phyloP scores from a whole-genome alignment of 2,329 filamentous ascomycete genomes.

The Colletotrichum cordylinicola region DNA sequence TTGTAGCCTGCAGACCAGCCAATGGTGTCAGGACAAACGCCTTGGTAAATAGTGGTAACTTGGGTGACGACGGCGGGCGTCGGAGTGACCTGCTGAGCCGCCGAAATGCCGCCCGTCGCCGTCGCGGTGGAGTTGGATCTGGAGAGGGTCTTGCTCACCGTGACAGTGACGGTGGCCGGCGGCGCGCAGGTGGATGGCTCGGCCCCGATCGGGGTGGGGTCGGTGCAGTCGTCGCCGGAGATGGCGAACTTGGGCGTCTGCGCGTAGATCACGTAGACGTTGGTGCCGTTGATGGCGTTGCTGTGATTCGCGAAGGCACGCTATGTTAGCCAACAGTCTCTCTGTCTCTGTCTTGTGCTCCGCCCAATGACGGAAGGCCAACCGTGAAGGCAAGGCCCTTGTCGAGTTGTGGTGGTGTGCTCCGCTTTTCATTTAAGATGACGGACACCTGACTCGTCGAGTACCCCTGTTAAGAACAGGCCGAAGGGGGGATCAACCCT shows the following conservation, averaged over 20 bases:
- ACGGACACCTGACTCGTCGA: background rate
- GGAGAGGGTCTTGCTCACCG: conserved; percentile 22
- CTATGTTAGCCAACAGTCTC: background rate
- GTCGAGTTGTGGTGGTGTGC: background rate
- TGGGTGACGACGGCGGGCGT: conserved; percentile 1
- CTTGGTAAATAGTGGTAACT: conserved; percentile 6
- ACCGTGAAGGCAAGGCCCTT: background rate
- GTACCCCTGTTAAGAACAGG: background rate
- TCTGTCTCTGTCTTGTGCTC: background rate
- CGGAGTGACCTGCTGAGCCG: conserved; percentile 4
- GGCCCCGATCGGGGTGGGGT: conserved; percentile 21
- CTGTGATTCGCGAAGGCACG: background rate
- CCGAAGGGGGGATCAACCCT: background rate
- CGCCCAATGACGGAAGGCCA: background rate
- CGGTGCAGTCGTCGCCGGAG: conserved; percentile 33
- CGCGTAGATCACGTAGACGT: conserved; percentile 48
- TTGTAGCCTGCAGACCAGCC: conserved; percentile 19
- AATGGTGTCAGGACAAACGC: conserved; percentile 20
- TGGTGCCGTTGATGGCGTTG: conserved; percentile 51
- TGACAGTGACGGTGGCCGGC: conserved; percentile 29
- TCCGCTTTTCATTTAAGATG: conserved; percentile 3
- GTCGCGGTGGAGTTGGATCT: conserved; percentile 17
- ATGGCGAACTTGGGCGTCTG: conserved; percentile 45
- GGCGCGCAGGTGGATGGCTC: conserved; percentile 28
- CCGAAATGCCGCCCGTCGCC: conserved; percentile 18